A percentile compares a stretch with the other conserved stretches of the same genome.
These are phyloP conservation scores for Pseudogymnoascus destructans DNA, from an alignment of 2,329 filamentous ascomycete genomes.

Conservation along the genomic window DNA sequence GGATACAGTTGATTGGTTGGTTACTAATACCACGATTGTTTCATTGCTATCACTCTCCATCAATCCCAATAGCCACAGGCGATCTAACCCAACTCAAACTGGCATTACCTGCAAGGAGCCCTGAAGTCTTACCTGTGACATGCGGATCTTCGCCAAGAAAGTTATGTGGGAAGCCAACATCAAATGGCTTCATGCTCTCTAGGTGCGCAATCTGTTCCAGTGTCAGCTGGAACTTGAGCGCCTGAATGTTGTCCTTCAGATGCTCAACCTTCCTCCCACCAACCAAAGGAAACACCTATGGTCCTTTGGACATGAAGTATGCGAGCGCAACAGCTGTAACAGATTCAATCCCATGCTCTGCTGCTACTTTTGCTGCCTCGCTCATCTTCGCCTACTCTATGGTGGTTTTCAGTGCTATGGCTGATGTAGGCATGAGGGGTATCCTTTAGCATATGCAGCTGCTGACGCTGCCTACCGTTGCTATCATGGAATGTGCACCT, in stretches of 20 bases:
- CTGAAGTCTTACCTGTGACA: not conserved
- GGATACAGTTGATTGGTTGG: not conserved
- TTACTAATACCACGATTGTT: not conserved
- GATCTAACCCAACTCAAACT: not conserved
- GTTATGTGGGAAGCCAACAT: conserved; percentile 53
- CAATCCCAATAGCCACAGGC: not conserved
- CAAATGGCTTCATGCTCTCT: conserved; percentile 47
- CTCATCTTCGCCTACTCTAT: not conserved
- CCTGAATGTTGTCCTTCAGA: conserved; percentile 56
- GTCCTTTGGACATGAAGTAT: conserved; percentile 59
- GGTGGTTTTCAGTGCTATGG: no score
- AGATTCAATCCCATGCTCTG: conserved; percentile 39
- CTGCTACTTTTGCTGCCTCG: conserved; percentile 38
- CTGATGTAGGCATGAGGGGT: no score
- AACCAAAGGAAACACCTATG: conserved; percentile 61
- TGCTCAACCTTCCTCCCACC: conserved; percentile 59
- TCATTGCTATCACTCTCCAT: not conserved
- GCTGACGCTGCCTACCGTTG: no score
- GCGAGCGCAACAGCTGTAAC: conserved; percentile 55
- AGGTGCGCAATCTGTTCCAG: conserved; percentile 52
- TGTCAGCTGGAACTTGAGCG: conserved; percentile 46
- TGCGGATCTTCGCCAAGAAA: conserved; percentile 37
- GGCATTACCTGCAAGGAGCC: not conserved
- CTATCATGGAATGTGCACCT: no score
- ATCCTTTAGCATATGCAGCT: no score